These are phyloP conservation scores for Backusella macrospora DNA, from an alignment of 192 early-diverging fungal genomes.

Conservation along the genomic window DNA sequence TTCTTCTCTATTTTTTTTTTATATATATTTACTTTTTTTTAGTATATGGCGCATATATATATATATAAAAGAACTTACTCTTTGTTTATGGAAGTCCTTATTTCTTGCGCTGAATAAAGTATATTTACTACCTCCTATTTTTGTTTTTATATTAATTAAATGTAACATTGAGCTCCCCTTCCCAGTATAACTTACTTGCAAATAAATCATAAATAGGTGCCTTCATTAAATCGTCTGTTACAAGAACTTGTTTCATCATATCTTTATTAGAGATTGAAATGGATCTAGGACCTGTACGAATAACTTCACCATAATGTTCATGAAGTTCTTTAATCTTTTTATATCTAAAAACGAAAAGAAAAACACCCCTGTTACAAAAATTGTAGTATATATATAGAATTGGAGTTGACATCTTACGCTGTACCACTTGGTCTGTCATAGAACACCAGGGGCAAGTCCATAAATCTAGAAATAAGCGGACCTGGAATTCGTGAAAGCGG, in stretches of 20 bases:
- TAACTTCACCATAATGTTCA: conserved; percentile 42
- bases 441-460: background rate
- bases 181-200: background rate
- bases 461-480: conserved; percentile 28
- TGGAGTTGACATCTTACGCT: conserved; percentile 6
- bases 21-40: background rate
- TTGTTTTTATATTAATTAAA: conserved; percentile 16
- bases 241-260: conserved; percentile 41
- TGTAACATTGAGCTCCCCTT: background rate
- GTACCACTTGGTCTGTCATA: conserved; percentile 22
- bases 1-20: conserved; percentile 44
- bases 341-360: conserved; percentile 2
- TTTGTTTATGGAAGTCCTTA: conserved; percentile 44
- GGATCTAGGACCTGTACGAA: conserved; percentile 36
- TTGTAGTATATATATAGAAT: background rate
- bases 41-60: background rate
- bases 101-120: conserved; percentile 39
- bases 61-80: conserved; percentile 18
- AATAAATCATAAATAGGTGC: conserved; percentile 7
- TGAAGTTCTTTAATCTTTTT: conserved; percentile 30
- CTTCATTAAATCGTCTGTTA: conserved; percentile 30
- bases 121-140: conserved; percentile 15
- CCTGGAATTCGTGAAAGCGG: conserved; percentile 28
- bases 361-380: background rate
- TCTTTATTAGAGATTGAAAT: conserved; percentile 48